phyloP scores from a whole-genome alignment of 148 eudicot species.

The Rhododendron williamsianum region DNA sequence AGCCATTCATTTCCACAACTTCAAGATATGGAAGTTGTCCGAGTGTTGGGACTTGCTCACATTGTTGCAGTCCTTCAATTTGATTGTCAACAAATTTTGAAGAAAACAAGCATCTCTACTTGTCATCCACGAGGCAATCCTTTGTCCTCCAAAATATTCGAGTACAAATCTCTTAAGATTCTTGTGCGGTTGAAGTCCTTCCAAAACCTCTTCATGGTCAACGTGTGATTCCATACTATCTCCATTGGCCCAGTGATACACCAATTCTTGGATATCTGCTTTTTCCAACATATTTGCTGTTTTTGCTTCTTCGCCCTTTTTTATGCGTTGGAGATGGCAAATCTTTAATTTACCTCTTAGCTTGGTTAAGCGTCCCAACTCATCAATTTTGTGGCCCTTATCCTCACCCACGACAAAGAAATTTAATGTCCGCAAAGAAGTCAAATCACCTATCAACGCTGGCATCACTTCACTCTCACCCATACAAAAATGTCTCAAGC shows the following conservation, averaged over 20 bases:
- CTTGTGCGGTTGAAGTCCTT: background rate
- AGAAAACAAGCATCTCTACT: background rate
- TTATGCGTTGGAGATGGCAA: background rate
- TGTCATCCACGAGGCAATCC: background rate
- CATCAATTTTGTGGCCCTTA: background rate
- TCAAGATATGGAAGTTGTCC: background rate
- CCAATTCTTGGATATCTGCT: background rate
- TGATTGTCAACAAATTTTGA: background rate
- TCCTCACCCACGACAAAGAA: background rate
- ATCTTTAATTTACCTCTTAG: background rate
- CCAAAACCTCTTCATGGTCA: background rate
- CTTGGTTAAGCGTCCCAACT: background rate
- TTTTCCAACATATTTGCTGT: background rate
- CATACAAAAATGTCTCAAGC: background rate
- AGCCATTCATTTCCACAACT: too few species aligned
- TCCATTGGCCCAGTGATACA: background rate
- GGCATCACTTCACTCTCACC: background rate
- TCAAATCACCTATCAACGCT: background rate
- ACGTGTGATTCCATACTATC: accelerated
- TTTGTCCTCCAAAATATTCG: background rate
- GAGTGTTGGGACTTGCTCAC: background rate
- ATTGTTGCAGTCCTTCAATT: background rate
- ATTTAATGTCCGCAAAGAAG: background rate
- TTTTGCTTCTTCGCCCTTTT: background rate
- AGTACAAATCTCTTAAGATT: background rate